These are phyloP conservation scores for Ascochyta fabae DNA, from an alignment of 2,329 filamentous ascomycete species.

Conservation along the genomic window DNA sequence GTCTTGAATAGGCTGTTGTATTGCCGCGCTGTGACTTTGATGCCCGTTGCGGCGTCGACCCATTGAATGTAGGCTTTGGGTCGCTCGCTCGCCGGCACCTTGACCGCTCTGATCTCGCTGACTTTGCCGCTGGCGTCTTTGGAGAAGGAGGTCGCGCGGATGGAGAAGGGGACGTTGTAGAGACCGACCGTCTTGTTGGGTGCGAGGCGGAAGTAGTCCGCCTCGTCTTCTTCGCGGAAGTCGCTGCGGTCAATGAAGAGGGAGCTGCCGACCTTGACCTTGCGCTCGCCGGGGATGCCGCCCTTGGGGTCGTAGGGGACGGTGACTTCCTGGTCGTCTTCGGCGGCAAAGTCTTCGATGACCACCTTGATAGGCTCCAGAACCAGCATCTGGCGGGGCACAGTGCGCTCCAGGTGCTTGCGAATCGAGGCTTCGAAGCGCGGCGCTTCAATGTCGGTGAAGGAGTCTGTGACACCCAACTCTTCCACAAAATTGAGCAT, in stretches of 20 bases:
- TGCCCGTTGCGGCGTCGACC: conserved; percentile 73
- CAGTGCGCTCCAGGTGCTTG: conserved; percentile 84
- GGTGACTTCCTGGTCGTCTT: conserved; percentile 71
- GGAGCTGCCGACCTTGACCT: conserved; percentile 72
- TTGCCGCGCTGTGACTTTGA: conserved; percentile 70
- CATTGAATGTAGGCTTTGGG: conserved; percentile 80
- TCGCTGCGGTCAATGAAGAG: conserved; percentile 86
- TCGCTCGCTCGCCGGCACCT: conserved; percentile 71
- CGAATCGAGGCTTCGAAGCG: conserved; percentile 88
- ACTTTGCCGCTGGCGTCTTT: conserved; percentile 72
- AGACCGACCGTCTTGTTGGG: conserved; percentile 77
- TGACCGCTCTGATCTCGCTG: conserved; percentile 69
- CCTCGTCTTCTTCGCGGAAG: conserved; percentile 74
- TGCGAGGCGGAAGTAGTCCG: conserved; percentile 79
- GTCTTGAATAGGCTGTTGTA: conserved; percentile 87
- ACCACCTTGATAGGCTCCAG: conserved; percentile 83
- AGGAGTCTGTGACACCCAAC: conserved; percentile 84
- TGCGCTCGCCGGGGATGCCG: conserved; percentile 64
- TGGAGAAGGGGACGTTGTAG: conserved; percentile 72
- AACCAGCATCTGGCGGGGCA: conserved; percentile 87
- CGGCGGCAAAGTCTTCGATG: conserved; percentile 76
- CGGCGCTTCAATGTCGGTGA: conserved; percentile 77
- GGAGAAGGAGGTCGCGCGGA: conserved; percentile 71
- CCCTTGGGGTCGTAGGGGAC: conserved; percentile 81
- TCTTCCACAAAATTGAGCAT: conserved; percentile 91